Base-by-base conservation (phyloP, 202 grass and related monocot genomes). In the Carex arenaria region DNA sequence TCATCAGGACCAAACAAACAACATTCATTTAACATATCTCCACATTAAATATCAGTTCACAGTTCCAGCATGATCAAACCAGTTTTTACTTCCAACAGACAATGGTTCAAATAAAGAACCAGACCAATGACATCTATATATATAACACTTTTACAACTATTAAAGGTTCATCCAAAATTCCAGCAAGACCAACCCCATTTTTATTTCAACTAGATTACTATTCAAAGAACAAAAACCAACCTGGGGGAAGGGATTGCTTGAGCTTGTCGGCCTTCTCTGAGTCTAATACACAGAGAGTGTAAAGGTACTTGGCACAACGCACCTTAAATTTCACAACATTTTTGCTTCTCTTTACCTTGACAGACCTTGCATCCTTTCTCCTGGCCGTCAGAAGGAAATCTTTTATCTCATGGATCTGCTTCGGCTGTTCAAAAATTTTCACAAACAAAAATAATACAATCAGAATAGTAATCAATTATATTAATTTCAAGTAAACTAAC, bases 331-430 rank as follows among this genome's bases (percentile, higher is more conserved):
- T 95, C 69, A 95, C 89, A 47, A 86, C 89, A 82, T 89, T 80
- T 87, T 93, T 95, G 79, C 90, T 92, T 63, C 93, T 89, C 89
- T 93, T 93, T 82, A 95, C 91, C 52, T 89, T 84, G 64, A 95
- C 93, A 18, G 90, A 93, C 56, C 90, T 85, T 55, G 93, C 93
- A 34, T 95, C 93, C 83, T 95, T 95, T 83, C 90, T 89, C 83
- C 90, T 86, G 74, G 93, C 60, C 4, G 69, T 59, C 66, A 87
- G 59, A 23, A 95, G 90, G 90, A 95, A 95, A 82, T 91, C 93
- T 89, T 95, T 95, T 65, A 95, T 95, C 90, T 95, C 93, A 82
- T 89, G 86, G 80, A 95, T 95, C 85, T 95, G 85, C 90, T 91
- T 95, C 86, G 93, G 90, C 93, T 95, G 80, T 81, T 47, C 28